Conservation (phyloP, 495 filamentous ascomycete species). For the Lineolata rhizophorae region DNA sequence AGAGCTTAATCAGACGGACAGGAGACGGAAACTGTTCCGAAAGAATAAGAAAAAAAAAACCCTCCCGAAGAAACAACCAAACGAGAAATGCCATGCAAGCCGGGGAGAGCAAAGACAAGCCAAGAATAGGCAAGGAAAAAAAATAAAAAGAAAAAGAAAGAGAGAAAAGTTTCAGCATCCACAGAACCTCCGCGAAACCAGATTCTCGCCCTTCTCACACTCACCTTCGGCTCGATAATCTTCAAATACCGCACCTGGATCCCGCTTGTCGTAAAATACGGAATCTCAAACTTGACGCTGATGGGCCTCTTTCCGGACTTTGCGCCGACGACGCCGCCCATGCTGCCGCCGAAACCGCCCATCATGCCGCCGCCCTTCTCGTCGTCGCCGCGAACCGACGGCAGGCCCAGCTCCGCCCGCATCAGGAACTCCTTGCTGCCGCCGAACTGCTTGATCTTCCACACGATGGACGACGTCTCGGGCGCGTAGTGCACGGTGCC, state of each 20-base stretch:
- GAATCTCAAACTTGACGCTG: slow-evolving; percentile 98
- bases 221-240: slow-evolving; percentile 97
- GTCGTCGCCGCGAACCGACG: slow-evolving; percentile 89
- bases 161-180: too few species aligned
- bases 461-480: slow-evolving; percentile 91
- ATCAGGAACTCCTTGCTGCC: slow-evolving; percentile 97
- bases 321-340: slow-evolving; percentile 49
- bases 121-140: too few species aligned
- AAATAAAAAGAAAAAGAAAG: too few species aligned
- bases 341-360: slow-evolving; percentile 86
- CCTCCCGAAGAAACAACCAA: too few species aligned
- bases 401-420: slow-evolving; percentile 90
- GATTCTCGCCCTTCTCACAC: too few species aligned
- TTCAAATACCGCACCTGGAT: slow-evolving; percentile 98
- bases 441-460: slow-evolving; percentile 99
- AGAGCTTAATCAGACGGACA: too few species aligned
- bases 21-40: too few species aligned
- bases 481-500: slow-evolving; percentile 97
- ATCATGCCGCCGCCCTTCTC: slow-evolving; percentile 93
- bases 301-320: slow-evolving; percentile 81
- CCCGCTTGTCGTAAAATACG: slow-evolving; percentile 95
- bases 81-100: too few species aligned
- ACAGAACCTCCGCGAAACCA: too few species aligned
- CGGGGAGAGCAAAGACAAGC: too few species aligned
- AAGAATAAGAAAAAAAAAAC: too few species aligned